These are phyloP conservation scores for Pyrus betulifolia DNA, from an alignment of 306 rosid genomes.

Conservation along the genomic window DNA sequence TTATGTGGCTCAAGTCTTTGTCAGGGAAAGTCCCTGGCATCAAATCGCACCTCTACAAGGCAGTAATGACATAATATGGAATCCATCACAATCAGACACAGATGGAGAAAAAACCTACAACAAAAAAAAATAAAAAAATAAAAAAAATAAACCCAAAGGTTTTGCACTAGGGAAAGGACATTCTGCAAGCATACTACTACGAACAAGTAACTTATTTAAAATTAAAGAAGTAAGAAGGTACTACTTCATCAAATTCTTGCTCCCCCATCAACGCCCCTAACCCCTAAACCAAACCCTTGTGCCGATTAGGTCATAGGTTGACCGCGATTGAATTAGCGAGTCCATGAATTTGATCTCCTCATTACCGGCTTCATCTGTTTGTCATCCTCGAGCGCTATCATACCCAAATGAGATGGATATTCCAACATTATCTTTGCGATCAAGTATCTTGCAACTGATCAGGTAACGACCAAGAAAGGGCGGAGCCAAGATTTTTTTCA, in stretches of 20 bases:
- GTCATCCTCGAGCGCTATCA: conserved; percentile 62
- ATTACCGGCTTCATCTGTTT: conserved; percentile 45
- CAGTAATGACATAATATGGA: not conserved
- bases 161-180: not conserved
- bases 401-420: conserved; percentile 67
- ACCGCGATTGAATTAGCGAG: conserved; percentile 12
- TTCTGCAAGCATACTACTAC: not conserved
- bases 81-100: not conserved
- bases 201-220: not conserved
- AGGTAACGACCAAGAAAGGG: not conserved
- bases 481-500: no score
- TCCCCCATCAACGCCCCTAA: not conserved
- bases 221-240: not conserved
- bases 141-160: not conserved
- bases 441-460: conserved; percentile 74
- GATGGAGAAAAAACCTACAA: not conserved
- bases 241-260: not conserved
- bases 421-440: conserved; percentile 72
- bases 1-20: not conserved
- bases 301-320: not conserved
- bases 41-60: not conserved
- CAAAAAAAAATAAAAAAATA: no score
- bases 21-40: not conserved
- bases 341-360: conserved; percentile 69
- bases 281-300: not conserved